Evolutionary conservation across 176 grass and related monocot species (phyloP), one percentile per base, ranked within the genome.

Genomic region (Musa itinerans): DNA sequence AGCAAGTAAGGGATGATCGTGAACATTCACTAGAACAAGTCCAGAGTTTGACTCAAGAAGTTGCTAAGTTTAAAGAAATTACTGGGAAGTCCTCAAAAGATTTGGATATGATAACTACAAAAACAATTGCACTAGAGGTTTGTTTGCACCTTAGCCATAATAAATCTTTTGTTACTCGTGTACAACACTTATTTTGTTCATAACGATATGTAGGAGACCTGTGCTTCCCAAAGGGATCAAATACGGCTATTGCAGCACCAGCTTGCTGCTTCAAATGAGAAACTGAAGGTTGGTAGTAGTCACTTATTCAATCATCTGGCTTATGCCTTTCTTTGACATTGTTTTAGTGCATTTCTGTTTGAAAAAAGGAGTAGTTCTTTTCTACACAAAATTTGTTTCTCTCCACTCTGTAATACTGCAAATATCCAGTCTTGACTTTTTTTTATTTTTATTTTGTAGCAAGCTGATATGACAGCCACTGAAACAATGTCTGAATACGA

Each of bases 1-100:
- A 88, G 6, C 87, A 87, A 83, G 65, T 91, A 68, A 92, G 86
- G 85, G 88, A 86, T 77, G 96, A 87, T 2, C 80, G 84, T 70
- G 86, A 92, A 62, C 69, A 83, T 25, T 84, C 87, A 22, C 64
- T 77, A 81, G 50, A 48, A 58, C 88, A 91, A 75, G 65, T 89
- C 52, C 83, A 87, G 53, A 86, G 34, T 57, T 85, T 91, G 82
- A 86, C 26, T 29, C 8, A 63, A 54, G 85, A 93, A 69, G 54
- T 82, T 51, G 55, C 57, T 50, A 76, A 81, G 52, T 86, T 53
- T 69, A 91, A 82, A 25, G 90, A 93, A 65, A 16, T 72, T 17
- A 52, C 77, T 43, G 79, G 57, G 22, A 89, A 69, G 26, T 84
- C 80, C 56, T 78, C 82, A 22, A 82, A 89, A 68, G 82, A 87